Evolutionary conservation across 768 basidiomycete genomes (phyloP), one percentile per base, ranked within the genome.

Genomic region (Kwoniella europaea): DNA sequence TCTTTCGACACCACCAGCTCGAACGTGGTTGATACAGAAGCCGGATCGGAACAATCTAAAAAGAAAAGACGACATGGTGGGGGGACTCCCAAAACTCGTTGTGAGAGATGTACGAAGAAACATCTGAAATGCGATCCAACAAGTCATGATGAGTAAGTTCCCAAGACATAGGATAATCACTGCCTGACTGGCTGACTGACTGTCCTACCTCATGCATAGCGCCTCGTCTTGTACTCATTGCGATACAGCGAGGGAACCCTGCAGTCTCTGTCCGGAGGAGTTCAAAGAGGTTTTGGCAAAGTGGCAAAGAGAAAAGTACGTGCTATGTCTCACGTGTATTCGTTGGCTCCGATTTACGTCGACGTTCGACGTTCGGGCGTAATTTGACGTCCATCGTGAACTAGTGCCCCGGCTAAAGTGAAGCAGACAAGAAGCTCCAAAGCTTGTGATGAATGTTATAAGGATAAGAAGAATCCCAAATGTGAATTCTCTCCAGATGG

Each of bases 371-470:
- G 6, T 35, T 35, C 35, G 35, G 35, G 35, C 35, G 35, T 35
- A 35, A 6, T 35, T 35, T 35, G 35, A 35, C 35, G 35, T 35
- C 35, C 35, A 35, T 35, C 35, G 35, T 35, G 35, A 35, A 35
- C 7, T 50, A 50, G 46, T 50, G 13, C 46, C 12, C 13, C 46
- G 12, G 13, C 46, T 18, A 18, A 50, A 13, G 18, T 13, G 46
- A 50, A 50, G 18, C 2, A 18, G 18, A 50, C 46, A 24, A 55
- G 20, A 12, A 55, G 20, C 18, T 55, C 10, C 0, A 58, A n/a
- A 58, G 18, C 57, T 29, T 58, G 57, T n/a, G 57, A 58, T 35
- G 7, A 24, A 35, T 58, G 57, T 58, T 35, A 58, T 27, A 58
- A 5, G 13, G 27, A 58, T 20, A n/a, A 4, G 3, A 35, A 58